These are phyloP conservation scores for Raffaelea albimanens DNA, from an alignment of 2,329 filamentous ascomycete genomes.

Conservation along the genomic window DNA sequence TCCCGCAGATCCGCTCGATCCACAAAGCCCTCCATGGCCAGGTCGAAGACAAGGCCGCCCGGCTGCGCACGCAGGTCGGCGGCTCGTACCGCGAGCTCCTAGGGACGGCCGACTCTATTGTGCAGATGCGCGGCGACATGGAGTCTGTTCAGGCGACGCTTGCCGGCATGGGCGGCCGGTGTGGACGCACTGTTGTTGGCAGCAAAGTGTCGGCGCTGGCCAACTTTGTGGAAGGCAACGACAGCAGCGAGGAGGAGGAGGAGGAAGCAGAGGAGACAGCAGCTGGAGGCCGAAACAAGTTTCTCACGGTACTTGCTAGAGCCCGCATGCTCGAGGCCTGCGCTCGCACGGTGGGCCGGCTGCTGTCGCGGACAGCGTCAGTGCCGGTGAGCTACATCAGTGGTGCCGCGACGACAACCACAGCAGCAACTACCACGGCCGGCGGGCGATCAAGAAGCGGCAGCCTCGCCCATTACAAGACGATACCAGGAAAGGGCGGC, in stretches of 20 bases:
- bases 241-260: slow-evolving; percentile 7
- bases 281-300: slow-evolving; percentile 5
- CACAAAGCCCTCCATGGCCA: slow-evolving; percentile 50
- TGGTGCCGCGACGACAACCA: slow-evolving; percentile 23
- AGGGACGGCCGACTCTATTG: slow-evolving; percentile 87
- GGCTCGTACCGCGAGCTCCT: slow-evolving; percentile 78
- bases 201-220: slow-evolving; percentile 52
- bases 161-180: slow-evolving; percentile 62
- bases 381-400: too few relatives aligned
- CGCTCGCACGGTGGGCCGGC: slow-evolving; percentile 35
- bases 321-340: slow-evolving; percentile 43
- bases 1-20: slow-evolving; percentile 54
- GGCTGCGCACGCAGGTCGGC: slow-evolving; percentile 55
- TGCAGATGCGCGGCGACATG: slow-evolving; percentile 77
- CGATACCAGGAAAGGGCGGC: background rate
- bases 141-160: slow-evolving; percentile 63
- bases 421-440: slow-evolving; percentile 11
- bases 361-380: slow-evolving; percentile 24
- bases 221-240: slow-evolving; percentile 27
- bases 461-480: slow-evolving; percentile 14
- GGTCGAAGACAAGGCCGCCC: slow-evolving; percentile 53
- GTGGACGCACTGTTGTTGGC: slow-evolving; percentile 63
- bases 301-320: slow-evolving; percentile 34
- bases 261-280: slow-evolving; percentile 8
- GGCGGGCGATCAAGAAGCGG: background rate